A percentile compares a stretch with the other conserved stretches of the same genome.
phyloP scores from a whole-genome alignment of 2,329 filamentous ascomycete species.

The Bipolaris victoriae region DNA sequence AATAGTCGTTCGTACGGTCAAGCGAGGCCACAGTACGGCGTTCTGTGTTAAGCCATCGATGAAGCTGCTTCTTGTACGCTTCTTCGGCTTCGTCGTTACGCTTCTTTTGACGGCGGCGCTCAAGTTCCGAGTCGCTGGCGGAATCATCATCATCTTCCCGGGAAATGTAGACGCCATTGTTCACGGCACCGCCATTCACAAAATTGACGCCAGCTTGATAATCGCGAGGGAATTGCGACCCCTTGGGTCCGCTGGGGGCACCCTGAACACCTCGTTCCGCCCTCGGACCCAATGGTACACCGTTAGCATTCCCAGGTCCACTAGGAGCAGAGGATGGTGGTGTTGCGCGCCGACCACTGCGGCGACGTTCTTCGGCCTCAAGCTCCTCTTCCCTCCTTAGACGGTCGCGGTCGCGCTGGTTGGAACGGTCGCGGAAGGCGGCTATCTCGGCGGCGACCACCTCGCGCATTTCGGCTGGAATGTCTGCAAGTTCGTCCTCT shows the following conservation, averaged over 20 bases:
- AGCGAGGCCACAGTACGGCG: slow-evolving; percentile 81
- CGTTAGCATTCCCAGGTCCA: slow-evolving; percentile 71
- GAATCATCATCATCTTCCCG: slow-evolving; percentile 86
- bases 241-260: slow-evolving; percentile 75
- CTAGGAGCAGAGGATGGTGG: slow-evolving; percentile 62
- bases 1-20: slow-evolving; percentile 81
- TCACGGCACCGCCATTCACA: slow-evolving; percentile 76
- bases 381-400: slow-evolving; percentile 89
- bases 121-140: slow-evolving; percentile 84
- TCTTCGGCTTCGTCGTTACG: slow-evolving; percentile 79
- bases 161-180: slow-evolving; percentile 60
- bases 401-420: slow-evolving; percentile 84
- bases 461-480: slow-evolving; percentile 94
- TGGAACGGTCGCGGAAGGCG: slow-evolving; percentile 91
- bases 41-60: slow-evolving; percentile 90
- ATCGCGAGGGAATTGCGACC: slow-evolving; percentile 70
- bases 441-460: slow-evolving; percentile 93
- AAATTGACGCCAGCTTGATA: slow-evolving; percentile 82
- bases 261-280: slow-evolving; percentile 68
- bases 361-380: slow-evolving; percentile 80
- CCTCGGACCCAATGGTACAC: slow-evolving; percentile 76
- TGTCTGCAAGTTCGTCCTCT: slow-evolving; percentile 94
- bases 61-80: slow-evolving; percentile 81
- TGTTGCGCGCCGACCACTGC: slow-evolving; percentile 73
- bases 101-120: slow-evolving; percentile 73